Conservation (phyloP, 2,329 filamentous ascomycete species). For the Phialophora macrospora region DNA sequence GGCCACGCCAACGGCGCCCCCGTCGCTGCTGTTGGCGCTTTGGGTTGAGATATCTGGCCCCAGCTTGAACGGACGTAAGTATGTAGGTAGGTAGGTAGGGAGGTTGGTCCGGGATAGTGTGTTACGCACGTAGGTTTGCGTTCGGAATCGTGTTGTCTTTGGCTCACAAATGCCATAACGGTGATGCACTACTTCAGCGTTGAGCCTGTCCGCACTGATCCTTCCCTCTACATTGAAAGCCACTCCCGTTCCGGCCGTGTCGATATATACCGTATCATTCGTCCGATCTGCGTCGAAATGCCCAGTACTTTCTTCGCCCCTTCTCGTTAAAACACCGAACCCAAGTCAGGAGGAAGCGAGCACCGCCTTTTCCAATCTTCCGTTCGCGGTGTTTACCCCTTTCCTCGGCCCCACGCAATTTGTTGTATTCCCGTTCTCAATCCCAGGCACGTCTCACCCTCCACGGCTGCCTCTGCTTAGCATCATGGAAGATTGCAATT, state of each 20-base stretch:
- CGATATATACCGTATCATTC: not conserved
- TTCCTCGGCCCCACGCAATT: no score
- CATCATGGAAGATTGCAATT: no score
- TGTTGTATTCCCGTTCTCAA: no score
- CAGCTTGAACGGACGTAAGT: no score
- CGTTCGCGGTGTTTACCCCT: no score
- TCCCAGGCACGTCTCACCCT: no score
- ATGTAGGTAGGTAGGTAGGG: no score
- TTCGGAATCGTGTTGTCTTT: not conserved
- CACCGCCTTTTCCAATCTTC: no score
- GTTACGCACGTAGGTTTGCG: not conserved
- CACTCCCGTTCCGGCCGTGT: not conserved
- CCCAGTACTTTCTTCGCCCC: not conserved
- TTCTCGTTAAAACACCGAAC: no score
- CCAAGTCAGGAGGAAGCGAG: no score
- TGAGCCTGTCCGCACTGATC: not conserved
- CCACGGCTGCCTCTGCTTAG: no score
- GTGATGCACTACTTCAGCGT: not conserved
- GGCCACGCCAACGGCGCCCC: constrained; percentile 4
- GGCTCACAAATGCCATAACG: not conserved
- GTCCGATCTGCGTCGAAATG: not conserved
- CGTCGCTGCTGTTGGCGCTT: constrained; percentile 11
- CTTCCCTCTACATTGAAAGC: not conserved
- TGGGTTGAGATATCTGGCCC: not conserved
- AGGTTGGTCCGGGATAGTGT: not conserved